Base-by-base conservation (phyloP, 2,329 filamentous ascomycete genomes). In the Hysterium pulicare region DNA sequence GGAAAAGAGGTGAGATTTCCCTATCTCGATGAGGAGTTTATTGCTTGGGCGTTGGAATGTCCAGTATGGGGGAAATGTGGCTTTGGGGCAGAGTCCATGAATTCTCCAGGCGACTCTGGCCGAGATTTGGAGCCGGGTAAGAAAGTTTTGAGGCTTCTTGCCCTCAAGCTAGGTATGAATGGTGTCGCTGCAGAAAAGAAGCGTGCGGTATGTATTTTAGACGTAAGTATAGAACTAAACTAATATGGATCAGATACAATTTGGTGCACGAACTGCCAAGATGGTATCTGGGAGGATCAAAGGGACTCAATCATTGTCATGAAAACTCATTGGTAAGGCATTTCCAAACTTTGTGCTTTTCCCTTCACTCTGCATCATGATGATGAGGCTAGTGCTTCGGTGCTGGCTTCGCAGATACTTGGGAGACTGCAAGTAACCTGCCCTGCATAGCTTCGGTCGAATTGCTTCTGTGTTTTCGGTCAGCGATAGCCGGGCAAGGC, bases 11-110 rank as follows among this genome's bases (percentile, higher is more conserved):
- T 86, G 23, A 80, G 93, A 26, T 96, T 94, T 60, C 93, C 94
- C 0, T 98, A 81, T 58, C 77, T 98, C 0, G 93, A 97, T 48
- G 93, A 98, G 66, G 74, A 79, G 2, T 77, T 98, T 33, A 83
- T 96, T n/a, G 75, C 75, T 20, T 93, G 90, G 81, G 86, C 87
- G 5, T 77, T 97, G 20, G 73, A 73, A 33, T 73, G 77, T 19
- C 86, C 89, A 0, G 84, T 91, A 0, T 87, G 81, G 77, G 81
- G 87, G 45, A 97, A 97, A 63, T 96, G 90, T 55, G 89, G 91
- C 34, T 97, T 96, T 63, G 80, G 78, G n/a, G 43, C 41, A 6
- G 38, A 50, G 2, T 50, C 50, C 36, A 49, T 55, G 3, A 46
- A 42, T 20, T 44, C 33, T 45, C 50, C 36, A 32, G 48, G 49